Conservation (phyloP, 2,329 filamentous ascomycete species). For the Verticillium albo-atrum region DNA sequence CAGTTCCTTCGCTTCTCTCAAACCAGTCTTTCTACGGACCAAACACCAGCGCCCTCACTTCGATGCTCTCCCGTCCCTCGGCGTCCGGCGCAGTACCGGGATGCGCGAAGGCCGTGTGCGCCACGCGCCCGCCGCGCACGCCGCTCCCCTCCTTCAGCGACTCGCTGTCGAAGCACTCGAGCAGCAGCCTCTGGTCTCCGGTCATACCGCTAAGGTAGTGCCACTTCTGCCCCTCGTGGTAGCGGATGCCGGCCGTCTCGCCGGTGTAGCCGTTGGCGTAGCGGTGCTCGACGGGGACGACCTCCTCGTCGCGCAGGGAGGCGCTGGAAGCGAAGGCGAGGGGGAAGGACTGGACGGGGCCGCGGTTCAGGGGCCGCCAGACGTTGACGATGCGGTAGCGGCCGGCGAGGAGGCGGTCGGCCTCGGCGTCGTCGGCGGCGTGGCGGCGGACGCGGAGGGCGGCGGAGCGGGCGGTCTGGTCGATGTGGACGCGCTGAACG, state of each 20-base stretch:
- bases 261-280: constrained; percentile 66
- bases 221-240: constrained; percentile 64
- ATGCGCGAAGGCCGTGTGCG: constrained; percentile 78
- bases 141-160: constrained; percentile 40
- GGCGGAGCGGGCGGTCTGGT: constrained; percentile 69
- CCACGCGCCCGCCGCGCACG: constrained; percentile 51
- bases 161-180: constrained; percentile 75
- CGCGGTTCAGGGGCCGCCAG: constrained; percentile 63
- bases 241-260: constrained; percentile 66
- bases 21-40: constrained; percentile 38
- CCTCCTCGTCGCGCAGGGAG: constrained; percentile 55
- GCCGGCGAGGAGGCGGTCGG: constrained; percentile 58
- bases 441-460: constrained; percentile 64
- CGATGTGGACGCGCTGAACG: constrained; percentile 73
- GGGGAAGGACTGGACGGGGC: constrained; percentile 61
- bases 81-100: constrained; percentile 66
- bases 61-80: constrained; percentile 78
- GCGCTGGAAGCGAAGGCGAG: constrained; percentile 65
- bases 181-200: constrained; percentile 64
- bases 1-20: not conserved
- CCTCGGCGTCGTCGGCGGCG: constrained; percentile 54
- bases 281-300: constrained; percentile 69
- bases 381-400: constrained; percentile 85
- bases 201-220: constrained; percentile 78
- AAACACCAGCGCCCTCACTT: constrained; percentile 83